A percentile compares a stretch with the other conserved stretches of the same genome.
Evolutionary conservation across 345 rosid species (phyloP).

Genomic region (Hibiscus tridactylites): DNA sequence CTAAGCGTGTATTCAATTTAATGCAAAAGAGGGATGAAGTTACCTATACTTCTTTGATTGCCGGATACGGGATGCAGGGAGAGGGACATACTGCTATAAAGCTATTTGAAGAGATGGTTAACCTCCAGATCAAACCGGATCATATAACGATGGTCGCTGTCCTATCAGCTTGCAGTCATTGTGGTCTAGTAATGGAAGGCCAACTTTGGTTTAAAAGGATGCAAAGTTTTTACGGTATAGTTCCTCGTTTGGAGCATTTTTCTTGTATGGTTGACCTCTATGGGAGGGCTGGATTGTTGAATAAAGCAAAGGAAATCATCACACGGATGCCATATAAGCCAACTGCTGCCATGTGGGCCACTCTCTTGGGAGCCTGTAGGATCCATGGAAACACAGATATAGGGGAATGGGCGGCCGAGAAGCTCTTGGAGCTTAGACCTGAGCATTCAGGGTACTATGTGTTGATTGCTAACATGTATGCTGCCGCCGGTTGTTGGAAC

Average conservation of each 20-base stretch:
- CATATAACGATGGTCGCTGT: constrained; percentile 74
- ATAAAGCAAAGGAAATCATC: constrained; percentile 43
- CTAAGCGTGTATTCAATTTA: constrained; percentile 43
- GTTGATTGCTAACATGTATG: constrained; percentile 67
- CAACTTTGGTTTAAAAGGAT: constrained; percentile 40
- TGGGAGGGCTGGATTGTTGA: constrained; percentile 65
- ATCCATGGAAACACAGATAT: constrained; percentile 46
- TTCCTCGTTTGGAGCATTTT: constrained; percentile 51
- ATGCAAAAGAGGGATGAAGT: constrained; percentile 56
- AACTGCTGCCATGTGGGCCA: constrained; percentile 58
- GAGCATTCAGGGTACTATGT: constrained; percentile 64
- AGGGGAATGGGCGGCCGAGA: constrained; percentile 82
- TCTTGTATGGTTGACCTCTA: constrained; percentile 76
- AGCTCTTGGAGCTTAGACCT: constrained; percentile 47
- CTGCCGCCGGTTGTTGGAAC: constrained; percentile 58
- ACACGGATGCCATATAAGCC: constrained; percentile 51
- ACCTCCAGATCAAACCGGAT: constrained; percentile 48
- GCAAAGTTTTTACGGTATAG: constrained; percentile 30
- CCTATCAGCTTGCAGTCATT: constrained; percentile 85
- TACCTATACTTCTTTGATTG: constrained; percentile 75
- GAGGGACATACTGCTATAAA: constrained; percentile 43
- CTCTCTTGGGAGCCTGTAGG: constrained; percentile 58
- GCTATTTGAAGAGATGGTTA: constrained; percentile 53
- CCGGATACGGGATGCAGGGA: constrained; percentile 68
- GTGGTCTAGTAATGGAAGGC: constrained; percentile 57